phyloP scores from a whole-genome alignment of 1,284 basidiomycete species.

The Trichosporon asahii region DNA sequence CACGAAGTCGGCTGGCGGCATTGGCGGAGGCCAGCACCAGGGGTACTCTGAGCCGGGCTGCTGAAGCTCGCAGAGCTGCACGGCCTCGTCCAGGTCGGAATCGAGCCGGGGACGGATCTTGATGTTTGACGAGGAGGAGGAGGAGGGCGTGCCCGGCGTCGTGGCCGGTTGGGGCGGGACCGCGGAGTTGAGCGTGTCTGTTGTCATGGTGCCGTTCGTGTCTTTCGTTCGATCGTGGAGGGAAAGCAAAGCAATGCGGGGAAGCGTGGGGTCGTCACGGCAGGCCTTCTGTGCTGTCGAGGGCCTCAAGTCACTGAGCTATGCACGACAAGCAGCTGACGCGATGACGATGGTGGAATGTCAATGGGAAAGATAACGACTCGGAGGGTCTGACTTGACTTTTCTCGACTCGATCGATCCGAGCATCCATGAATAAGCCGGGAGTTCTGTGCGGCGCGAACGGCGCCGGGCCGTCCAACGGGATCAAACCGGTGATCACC shows the following conservation, averaged over 20 bases:
- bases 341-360: too few species aligned
- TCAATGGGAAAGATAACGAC: not conserved
- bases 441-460: not conserved
- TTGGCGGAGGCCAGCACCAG: slow-evolving; percentile 6
- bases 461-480: too few species aligned
- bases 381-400: not conserved
- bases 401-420: not conserved
- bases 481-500: not conserved
- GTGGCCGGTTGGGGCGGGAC: not conserved
- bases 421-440: not conserved
- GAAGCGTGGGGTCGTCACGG: not conserved
- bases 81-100: not conserved
- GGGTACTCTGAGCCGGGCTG: not conserved
- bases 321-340: not conserved
- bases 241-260: too few species aligned
- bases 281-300: not conserved
- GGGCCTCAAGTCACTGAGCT: not conserved
- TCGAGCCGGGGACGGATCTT: not conserved
- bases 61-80: not conserved
- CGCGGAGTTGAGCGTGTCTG: not conserved
- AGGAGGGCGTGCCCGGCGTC: not conserved
- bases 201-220: not conserved
- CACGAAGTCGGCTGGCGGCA: not conserved
- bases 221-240: not conserved
- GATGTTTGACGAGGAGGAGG: not conserved